phyloP scores from a whole-genome alignment of 73 alveolate genomes.

The Urostyla sp. region DNA sequence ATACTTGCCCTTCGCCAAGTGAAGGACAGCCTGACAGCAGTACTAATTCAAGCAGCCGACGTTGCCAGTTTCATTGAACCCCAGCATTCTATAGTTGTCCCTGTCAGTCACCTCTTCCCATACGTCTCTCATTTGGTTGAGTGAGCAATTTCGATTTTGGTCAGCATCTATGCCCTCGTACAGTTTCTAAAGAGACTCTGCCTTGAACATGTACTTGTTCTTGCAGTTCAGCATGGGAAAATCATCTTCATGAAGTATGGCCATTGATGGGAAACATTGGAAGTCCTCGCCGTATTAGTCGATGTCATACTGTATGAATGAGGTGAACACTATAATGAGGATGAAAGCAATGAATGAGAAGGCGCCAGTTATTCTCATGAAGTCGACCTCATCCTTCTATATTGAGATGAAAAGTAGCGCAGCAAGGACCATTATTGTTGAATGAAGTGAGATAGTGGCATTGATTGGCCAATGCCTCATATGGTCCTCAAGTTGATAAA shows the following conservation, averaged over 20 bases:
- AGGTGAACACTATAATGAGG: slow-evolving; percentile 17
- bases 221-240: background rate
- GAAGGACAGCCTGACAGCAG: slow-evolving; percentile 13
- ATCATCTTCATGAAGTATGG: background rate
- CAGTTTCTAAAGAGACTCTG: background rate
- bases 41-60: slow-evolving; percentile 33
- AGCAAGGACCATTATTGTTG: background rate
- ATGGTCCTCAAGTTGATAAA: background rate
- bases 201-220: background rate
- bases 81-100: too few species aligned
- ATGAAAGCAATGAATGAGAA: slow-evolving; percentile 15
- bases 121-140: slow-evolving; percentile 26
- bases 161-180: too few species aligned
- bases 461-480: slow-evolving; percentile 22
- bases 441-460: background rate
- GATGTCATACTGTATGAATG: background rate
- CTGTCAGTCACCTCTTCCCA: slow-evolving; percentile 17
- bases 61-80: too few species aligned
- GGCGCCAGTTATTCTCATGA: slow-evolving; percentile 21
- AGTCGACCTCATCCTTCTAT: slow-evolving; percentile 14
- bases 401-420: slow-evolving; percentile 2
- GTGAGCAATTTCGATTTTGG: slow-evolving; percentile 14
- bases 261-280: slow-evolving; percentile 28
- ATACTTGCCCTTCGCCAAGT: background rate
- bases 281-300: background rate